Conservation (phyloP, 2,329 filamentous ascomycete species). For the Septoria linicola region DNA sequence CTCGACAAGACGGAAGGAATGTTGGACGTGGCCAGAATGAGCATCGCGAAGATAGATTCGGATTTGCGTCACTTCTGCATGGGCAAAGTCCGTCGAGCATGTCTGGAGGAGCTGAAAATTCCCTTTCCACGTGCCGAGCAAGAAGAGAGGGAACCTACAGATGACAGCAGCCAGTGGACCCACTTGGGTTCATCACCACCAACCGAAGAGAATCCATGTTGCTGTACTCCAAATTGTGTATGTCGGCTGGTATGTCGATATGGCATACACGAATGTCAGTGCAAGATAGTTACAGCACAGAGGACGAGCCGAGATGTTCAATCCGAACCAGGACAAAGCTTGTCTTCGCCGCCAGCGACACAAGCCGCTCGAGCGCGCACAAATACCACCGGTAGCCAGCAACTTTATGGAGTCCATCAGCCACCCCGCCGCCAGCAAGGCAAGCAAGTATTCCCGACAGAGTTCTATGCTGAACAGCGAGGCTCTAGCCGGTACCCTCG, state of each 20-base stretch:
- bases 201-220: slow-evolving; percentile 1
- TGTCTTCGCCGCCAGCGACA: not conserved
- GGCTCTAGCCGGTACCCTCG: slow-evolving; percentile 5
- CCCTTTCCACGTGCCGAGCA: not conserved
- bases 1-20: not conserved
- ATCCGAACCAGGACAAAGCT: not conserved
- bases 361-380: not conserved
- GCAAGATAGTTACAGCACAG: not conserved
- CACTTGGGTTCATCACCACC: not conserved
- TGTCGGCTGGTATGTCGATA: slow-evolving; percentile 4
- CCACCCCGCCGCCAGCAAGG: not conserved
- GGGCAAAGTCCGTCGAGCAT: not conserved
- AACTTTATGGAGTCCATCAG: not conserved
- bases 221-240: not conserved
- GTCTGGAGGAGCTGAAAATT: not conserved
- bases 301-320: not conserved
- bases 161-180: no score
- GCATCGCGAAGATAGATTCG: not conserved
- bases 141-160: not conserved
- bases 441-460: slow-evolving; percentile 3
- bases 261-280: slow-evolving; percentile 3
- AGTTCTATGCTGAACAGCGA: not conserved
- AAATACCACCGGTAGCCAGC: not conserved
- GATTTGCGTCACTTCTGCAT: slow-evolving; percentile 1
- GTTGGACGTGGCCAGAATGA: slow-evolving; percentile 3